Conservation (phyloP, 192 early-diverging fungal species). For the Paraglomus brasilianum region DNA sequence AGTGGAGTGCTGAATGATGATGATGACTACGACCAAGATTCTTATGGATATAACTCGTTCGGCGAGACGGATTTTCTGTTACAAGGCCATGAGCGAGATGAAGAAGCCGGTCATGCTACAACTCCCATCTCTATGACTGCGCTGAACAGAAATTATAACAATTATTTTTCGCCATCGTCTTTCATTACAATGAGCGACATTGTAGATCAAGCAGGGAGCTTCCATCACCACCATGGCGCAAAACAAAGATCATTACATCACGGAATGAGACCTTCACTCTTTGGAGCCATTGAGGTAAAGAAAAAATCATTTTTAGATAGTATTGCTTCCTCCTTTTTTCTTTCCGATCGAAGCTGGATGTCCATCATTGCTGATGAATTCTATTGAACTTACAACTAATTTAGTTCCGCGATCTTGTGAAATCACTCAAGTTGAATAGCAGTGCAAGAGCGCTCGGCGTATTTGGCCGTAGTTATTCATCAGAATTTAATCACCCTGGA, state of each 20-base stretch:
- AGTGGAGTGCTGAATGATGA: background rate
- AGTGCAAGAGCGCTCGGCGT: slow-evolving; percentile 16
- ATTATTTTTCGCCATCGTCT: slow-evolving; percentile 32
- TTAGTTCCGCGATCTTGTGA: slow-evolving; percentile 43
- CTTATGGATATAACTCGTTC: slow-evolving; percentile 34
- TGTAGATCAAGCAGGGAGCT: slow-evolving; percentile 35
- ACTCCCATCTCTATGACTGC: slow-evolving; percentile 5
- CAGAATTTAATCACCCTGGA: slow-evolving; percentile 9
- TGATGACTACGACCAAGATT: slow-evolving; percentile 30
- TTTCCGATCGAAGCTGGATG: background rate
- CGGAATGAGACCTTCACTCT: slow-evolving; percentile 49
- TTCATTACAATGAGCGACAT: slow-evolving; percentile 36
- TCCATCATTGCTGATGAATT: background rate
- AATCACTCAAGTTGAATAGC: slow-evolving; percentile 35
- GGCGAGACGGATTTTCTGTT: slow-evolving; percentile 38
- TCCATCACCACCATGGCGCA: slow-evolving; percentile 31
- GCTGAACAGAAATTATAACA: slow-evolving; percentile 1
- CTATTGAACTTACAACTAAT: background rate
- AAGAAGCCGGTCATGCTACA: background rate
- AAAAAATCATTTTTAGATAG: too few relatives aligned
- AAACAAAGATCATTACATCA: slow-evolving; percentile 6
- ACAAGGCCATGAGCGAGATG: slow-evolving; percentile 27
- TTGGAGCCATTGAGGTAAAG: slow-evolving; percentile 56
- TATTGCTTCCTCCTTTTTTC: background rate
- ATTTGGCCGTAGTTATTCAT: slow-evolving; percentile 23